Base-by-base conservation (phyloP, 2,329 filamentous ascomycete genomes). In the Hirsutella rhossiliensis region DNA sequence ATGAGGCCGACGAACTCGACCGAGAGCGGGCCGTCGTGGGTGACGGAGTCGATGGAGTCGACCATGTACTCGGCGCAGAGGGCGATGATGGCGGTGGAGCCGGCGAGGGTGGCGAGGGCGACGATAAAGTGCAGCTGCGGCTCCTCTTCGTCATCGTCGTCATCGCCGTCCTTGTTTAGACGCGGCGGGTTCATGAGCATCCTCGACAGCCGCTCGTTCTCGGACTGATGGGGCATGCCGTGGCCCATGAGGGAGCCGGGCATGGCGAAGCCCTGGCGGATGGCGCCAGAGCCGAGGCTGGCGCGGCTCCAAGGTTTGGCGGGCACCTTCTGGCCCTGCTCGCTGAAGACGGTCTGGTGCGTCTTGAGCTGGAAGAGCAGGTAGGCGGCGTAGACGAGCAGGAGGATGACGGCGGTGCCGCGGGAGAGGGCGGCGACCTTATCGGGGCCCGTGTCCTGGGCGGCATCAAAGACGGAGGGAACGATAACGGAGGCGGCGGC, bases 311-410 rank as follows among this genome's bases (percentile, higher is more conserved):
- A 71, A 3, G 72, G 73, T 54, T 65, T 71, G 34, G 65, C 86
- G 3, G 80, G 76, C 0, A 84, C 82, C 62, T 95, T 95, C 53
- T 85, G 73, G 51, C 82, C 85, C 30, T 85, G 79, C 43, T 79
- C 78, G 59, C 84, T 87, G 70, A 94, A 96, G 59, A 94, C 81
- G 9, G 69, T 69, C 20, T 75, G 72, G 61, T 96, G 89, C 0
- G 89, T 89, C 61, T 87, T 86, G 47, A 97, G 79, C 63, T 96
- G 90, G 71, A 96, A 96, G 62, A 86, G 74, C 2, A 97, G 79
- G 56, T 94, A 96, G 45, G 77, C 83, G 41, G 64, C 79, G 61
- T 96, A 97, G 11, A 94, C 83, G 40, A 94, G 59, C 1, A 97
- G 73, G 5, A 96, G 73, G 48, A 96, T 88, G 48, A 96, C 67